Percentiles rank a stretch among this genome's conserved stretches.
Conservation (phyloP, 768 basidiomycete species). For the Lanmaoa pseudosensibilis region DNA sequence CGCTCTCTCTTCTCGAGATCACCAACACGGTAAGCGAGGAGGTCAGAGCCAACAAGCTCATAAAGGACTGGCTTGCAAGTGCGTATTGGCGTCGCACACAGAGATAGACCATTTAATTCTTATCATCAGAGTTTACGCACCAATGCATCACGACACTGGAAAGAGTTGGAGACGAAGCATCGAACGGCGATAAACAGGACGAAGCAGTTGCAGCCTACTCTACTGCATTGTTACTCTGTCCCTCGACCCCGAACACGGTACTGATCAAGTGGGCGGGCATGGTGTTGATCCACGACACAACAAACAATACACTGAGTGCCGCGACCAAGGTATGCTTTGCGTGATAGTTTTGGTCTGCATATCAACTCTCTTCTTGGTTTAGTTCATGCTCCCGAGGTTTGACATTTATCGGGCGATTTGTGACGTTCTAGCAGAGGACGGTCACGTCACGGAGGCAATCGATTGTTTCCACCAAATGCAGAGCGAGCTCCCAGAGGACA, state of each 20-base stretch:
- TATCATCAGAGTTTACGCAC: neutral
- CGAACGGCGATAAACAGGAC: neutral
- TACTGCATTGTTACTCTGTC: neutral
- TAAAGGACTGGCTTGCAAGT: slow-evolving; percentile 8
- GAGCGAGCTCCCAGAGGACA: neutral
- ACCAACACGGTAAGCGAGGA: neutral
- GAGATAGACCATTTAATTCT: neutral
- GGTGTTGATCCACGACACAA: neutral
- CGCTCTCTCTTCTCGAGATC: neutral
- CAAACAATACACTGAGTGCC: neutral
- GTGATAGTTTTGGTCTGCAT: neutral
- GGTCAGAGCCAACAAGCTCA: neutral
- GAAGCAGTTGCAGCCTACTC: neutral
- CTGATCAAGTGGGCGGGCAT: neutral
- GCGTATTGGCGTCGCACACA: neutral
- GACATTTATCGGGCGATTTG: neutral
- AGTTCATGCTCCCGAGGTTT: slow-evolving; percentile 3
- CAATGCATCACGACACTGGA: neutral
- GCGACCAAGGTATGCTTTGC: neutral
- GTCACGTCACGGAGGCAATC: neutral
- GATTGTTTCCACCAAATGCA: neutral
- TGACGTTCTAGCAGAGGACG: neutral
- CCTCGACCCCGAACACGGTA: neutral
- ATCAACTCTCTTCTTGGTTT: neutral
- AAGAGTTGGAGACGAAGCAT: neutral